Base-by-base conservation (phyloP, 768 basidiomycete genomes). In the Termitomyces sp. region DNA sequence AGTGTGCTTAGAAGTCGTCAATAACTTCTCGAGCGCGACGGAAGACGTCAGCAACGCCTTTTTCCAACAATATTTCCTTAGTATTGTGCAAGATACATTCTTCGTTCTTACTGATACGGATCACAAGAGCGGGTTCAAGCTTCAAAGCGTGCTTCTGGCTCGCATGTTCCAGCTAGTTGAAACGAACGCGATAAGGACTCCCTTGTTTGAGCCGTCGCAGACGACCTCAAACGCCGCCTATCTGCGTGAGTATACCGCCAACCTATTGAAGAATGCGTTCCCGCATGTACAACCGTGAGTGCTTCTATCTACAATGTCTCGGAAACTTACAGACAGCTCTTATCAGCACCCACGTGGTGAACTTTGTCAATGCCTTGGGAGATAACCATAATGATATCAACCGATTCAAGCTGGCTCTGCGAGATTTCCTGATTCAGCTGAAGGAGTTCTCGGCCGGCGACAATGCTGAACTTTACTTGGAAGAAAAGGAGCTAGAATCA, bases 41-140 rank as follows among this genome's bases (percentile, higher is more conserved):
- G 90, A 95, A 40, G 76, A 83, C 12, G 89, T 97, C 56, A 84
- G 89, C 66, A 96, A 92, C 69, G 87, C 85, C 9, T 99, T 98
- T 85, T 98, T 96, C 89, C 91, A 94, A 72, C 91, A 92, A 72
- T 98, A 95, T 76, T 94, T 91, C 81, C 83, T 98, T 51, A 91
- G 88, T 70, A 87, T 98, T 69, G 80, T 97, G 40, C 94, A 96
- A 67, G 97, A 98, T 73, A 92, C 93, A 45, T 95, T 99, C 85
- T 98, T 92, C 67, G 96, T 98, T 46, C 81, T 99, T 49, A 98
- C 96, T 36, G 96, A 99, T 72, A 88, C 96, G 5, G 96, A 98
- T 74, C 96, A 99, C 82, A 98, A 98, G 86, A 95, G 93, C 68
- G 96, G 96, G 32, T 97, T 98, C 83, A 98, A 97, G 76, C 82